Percentiles rank a stretch among this genome's conserved stretches.
Evolutionary conservation across 345 rosid genomes (phyloP).

Genomic region (Linum lewisii): DNA sequence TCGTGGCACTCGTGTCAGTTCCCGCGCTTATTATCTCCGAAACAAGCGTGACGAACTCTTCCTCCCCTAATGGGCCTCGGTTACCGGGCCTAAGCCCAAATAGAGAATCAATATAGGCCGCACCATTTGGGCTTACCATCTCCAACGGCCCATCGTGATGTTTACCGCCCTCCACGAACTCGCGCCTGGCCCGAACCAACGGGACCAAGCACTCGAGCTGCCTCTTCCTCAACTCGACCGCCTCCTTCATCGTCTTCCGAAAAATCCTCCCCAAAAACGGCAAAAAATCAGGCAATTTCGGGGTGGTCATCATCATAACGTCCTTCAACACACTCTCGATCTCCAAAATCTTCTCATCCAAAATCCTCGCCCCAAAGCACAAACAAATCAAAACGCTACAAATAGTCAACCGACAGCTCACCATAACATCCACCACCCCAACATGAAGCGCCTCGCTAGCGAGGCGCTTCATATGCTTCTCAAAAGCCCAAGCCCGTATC

Average conservation of each 20-base stretch:
- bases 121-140: conserved; percentile 91
- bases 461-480: conserved; percentile 59
- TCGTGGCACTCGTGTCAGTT: conserved; percentile 80
- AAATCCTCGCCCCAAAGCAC: conserved; percentile 82
- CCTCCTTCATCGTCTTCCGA: conserved; percentile 47
- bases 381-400: conserved; percentile 76
- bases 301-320: conserved; percentile 72
- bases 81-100: conserved; percentile 38
- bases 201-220: conserved; percentile 79
- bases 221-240: conserved; percentile 51
- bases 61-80: conserved; percentile 45
- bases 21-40: conserved; percentile 85
- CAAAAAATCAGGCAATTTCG: conserved; percentile 69
- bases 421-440: conserved; percentile 71
- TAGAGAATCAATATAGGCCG: conserved; percentile 84
- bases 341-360: conserved; percentile 43
- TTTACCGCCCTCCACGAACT: conserved; percentile 41
- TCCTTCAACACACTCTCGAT: conserved; percentile 72
- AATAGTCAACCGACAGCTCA: conserved; percentile 52
- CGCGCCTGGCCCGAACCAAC: conserved; percentile 48
- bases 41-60: conserved; percentile 78
- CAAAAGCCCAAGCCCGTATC: conserved; percentile 75
- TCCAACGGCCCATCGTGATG: conserved; percentile 21
- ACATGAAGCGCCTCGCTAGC: conserved; percentile 36
- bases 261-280: conserved; percentile 71